Conservation (phyloP, 345 rosid species). For the Erucastrum elatum region DNA sequence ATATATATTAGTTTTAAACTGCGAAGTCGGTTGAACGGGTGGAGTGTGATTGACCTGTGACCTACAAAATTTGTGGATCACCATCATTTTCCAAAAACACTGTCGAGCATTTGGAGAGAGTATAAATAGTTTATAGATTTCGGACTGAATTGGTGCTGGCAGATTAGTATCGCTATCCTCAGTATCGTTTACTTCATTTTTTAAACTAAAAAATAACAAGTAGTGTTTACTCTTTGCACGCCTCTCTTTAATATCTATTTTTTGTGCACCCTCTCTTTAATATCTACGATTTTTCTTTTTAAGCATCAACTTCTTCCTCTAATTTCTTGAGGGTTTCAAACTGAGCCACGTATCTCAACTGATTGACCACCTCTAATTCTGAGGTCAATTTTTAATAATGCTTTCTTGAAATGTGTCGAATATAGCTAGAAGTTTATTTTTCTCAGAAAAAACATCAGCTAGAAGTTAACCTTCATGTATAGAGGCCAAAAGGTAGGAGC, state of each 20-base stretch:
- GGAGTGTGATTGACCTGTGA: background rate
- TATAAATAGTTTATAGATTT: background rate
- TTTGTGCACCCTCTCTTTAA: background rate
- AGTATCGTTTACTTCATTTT: background rate
- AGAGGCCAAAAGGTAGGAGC: slow-evolving; percentile 12
- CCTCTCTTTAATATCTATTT: background rate
- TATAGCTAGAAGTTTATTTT: background rate
- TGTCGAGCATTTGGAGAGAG: background rate
- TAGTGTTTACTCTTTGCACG: background rate
- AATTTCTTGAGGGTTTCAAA: background rate
- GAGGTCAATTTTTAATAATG: background rate
- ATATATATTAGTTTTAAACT: too few species aligned
- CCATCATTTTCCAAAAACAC: background rate
- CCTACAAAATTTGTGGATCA: background rate
- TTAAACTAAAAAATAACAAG: background rate
- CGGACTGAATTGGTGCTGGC: background rate
- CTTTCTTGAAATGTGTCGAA: background rate
- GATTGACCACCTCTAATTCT: background rate
- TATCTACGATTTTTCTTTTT: background rate
- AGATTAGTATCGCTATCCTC: background rate
- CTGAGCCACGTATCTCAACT: background rate
- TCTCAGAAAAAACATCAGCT: background rate
- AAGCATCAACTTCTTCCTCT: background rate
- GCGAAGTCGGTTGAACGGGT: background rate
- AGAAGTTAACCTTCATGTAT: background rate